Conservation (phyloP, 371 early-diverging fungal species). For the Phascolomyces articulosus region DNA sequence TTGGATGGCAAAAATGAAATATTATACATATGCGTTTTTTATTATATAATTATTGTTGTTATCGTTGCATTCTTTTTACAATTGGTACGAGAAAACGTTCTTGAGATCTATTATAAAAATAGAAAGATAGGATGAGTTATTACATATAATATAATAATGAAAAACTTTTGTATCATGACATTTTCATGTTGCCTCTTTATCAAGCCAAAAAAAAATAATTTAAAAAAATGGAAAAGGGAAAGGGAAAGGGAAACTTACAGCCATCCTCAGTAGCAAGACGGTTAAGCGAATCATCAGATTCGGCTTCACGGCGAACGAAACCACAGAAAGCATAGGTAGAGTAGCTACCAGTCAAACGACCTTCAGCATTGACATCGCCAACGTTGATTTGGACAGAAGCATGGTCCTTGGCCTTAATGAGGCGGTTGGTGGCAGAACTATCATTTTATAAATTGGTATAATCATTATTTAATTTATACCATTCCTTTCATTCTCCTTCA, state of each 20-base stretch:
- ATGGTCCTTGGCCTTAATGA: constrained; percentile 87
- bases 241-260: constrained; percentile 34
- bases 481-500: too few species aligned
- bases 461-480: too few species aligned
- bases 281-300: constrained; percentile 97
- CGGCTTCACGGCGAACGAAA: constrained; percentile 87
- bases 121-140: background rate
- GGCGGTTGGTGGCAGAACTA: constrained; percentile 59
- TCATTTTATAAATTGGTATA: too few species aligned
- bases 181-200: background rate
- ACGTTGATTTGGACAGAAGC: constrained; percentile 98
- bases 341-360: constrained; percentile 77
- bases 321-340: constrained; percentile 94
- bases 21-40: background rate
- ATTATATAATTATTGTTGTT: background rate
- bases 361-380: constrained; percentile 91
- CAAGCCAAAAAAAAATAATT: too few species aligned
- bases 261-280: constrained; percentile 94
- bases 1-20: background rate
- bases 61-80: constrained; percentile 4
- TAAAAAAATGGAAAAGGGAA: too few species aligned
- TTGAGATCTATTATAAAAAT: constrained; percentile 9
- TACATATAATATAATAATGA: too few species aligned
- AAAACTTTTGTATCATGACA: background rate
- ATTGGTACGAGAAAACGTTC: constrained; percentile 24